These are phyloP conservation scores for Amyloporia xantha DNA, from an alignment of 768 basidiomycete species.

Conservation along the genomic window DNA sequence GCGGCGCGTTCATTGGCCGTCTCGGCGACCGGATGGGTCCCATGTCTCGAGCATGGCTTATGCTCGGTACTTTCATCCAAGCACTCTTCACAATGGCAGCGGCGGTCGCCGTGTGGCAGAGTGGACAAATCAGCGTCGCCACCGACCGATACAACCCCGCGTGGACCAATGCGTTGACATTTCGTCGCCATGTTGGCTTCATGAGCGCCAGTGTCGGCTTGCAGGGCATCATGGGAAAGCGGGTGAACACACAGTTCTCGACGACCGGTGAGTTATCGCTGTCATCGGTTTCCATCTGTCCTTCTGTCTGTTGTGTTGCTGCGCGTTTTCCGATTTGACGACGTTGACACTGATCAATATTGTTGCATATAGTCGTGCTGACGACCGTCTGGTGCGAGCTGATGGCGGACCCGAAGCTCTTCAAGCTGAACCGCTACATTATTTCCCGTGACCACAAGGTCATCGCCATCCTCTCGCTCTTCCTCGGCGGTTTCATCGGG, in stretches of 20 bases:
- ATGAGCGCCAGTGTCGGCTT: slow-evolving; percentile 77
- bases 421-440: slow-evolving; percentile 46
- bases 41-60: slow-evolving; percentile 70
- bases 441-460: slow-evolving; percentile 64
- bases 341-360: not conserved
- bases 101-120: slow-evolving; percentile 67
- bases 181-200: slow-evolving; percentile 68
- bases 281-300: not conserved
- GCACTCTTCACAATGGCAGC: slow-evolving; percentile 69
- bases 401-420: slow-evolving; percentile 72
- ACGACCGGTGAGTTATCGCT: slow-evolving; percentile 62
- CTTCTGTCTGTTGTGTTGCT: not conserved
- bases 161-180: slow-evolving; percentile 64
- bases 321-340: not conserved
- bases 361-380: slow-evolving; percentile 51
- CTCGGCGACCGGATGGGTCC: slow-evolving; percentile 78
- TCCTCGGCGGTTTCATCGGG: slow-evolving; percentile 67
- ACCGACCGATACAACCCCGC: slow-evolving; percentile 51
- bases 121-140: slow-evolving; percentile 49
- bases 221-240: slow-evolving; percentile 82
- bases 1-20: slow-evolving; percentile 73
- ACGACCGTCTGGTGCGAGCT: slow-evolving; percentile 90
- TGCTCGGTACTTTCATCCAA: slow-evolving; percentile 65
- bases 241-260: slow-evolving; percentile 72
- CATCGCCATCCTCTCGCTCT: slow-evolving; percentile 59